These are phyloP conservation scores for Lentinula novae-zelandiae DNA, from an alignment of 1,284 basidiomycete species.

Conservation along the genomic window DNA sequence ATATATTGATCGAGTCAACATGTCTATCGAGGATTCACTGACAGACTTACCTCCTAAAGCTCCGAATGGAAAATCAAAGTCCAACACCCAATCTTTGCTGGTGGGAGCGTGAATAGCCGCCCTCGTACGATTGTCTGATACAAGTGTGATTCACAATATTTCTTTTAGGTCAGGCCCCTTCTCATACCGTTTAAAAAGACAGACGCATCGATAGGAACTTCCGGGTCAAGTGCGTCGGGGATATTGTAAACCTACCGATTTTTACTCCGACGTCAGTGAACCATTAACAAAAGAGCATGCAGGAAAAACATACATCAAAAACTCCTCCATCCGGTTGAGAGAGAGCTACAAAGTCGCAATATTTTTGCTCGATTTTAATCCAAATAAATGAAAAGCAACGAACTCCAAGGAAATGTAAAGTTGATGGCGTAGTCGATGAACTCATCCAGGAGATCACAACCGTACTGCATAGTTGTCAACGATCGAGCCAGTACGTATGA, in stretches of 20 bases:
- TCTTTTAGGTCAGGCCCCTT: background rate
- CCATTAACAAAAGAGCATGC: background rate
- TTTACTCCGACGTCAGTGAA: background rate
- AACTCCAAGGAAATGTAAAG: slow-evolving; percentile 66
- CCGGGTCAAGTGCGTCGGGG: slow-evolving; percentile 49
- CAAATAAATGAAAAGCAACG: slow-evolving; percentile 20
- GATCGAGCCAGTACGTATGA: background rate
- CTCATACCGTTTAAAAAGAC: slow-evolving; percentile 60
- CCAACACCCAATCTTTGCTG: slow-evolving; percentile 52
- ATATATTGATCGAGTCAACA: background rate
- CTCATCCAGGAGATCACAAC: slow-evolving; percentile 50
- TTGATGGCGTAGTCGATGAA: slow-evolving; percentile 60
- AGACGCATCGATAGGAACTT: slow-evolving; percentile 40
- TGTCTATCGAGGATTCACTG: background rate
- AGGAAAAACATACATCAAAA: slow-evolving; percentile 33
- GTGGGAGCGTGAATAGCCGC: slow-evolving; percentile 68
- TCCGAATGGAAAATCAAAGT: slow-evolving; percentile 48
- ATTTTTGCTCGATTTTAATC: background rate
- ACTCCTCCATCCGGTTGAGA: slow-evolving; percentile 28
- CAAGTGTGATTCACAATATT: background rate
- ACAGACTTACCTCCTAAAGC: slow-evolving; percentile 21
- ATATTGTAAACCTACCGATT: slow-evolving; percentile 44
- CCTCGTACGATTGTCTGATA: slow-evolving; percentile 46
- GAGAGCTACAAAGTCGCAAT: slow-evolving; percentile 26
- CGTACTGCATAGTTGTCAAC: slow-evolving; percentile 38